A percentile compares a stretch with the other conserved stretches of the same genome.
Conservation (phyloP, 345 rosid genomes). For the Orychophragmus violaceus region DNA sequence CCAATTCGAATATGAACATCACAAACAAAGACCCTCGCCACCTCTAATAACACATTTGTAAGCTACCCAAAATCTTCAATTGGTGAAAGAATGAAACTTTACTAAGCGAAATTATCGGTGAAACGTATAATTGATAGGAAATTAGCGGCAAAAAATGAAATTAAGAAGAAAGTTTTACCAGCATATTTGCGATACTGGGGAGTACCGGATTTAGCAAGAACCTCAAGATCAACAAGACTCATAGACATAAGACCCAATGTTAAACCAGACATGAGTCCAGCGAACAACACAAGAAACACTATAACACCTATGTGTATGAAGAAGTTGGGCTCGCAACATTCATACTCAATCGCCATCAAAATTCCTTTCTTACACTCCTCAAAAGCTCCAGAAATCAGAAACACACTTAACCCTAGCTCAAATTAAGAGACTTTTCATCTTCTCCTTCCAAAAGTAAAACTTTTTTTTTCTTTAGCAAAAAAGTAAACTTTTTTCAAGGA, state of each 20-base stretch:
- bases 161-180: constrained; percentile 36
- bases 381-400: not conserved
- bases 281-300: constrained; percentile 59
- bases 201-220: constrained; percentile 92
- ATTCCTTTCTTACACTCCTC: not conserved
- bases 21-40: not conserved
- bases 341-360: constrained; percentile 60
- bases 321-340: constrained; percentile 58
- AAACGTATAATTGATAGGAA: constrained; percentile 4
- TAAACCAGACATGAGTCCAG: constrained; percentile 96
- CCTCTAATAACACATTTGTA: not conserved
- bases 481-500: no score
- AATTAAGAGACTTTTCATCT: not conserved
- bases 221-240: constrained; percentile 98
- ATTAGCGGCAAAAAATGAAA: not conserved
- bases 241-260: constrained; percentile 96
- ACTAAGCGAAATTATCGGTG: not conserved
- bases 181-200: constrained; percentile 68
- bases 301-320: constrained; percentile 56
- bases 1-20: not conserved
- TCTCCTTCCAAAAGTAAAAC: not conserved
- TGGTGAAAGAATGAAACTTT: constrained; percentile 8
- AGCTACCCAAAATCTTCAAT: not conserved
- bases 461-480: no score
- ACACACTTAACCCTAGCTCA: constrained; percentile 6